These are phyloP conservation scores for Dentipellis sp. DNA, from an alignment of 768 basidiomycete species.

Conservation along the genomic window DNA sequence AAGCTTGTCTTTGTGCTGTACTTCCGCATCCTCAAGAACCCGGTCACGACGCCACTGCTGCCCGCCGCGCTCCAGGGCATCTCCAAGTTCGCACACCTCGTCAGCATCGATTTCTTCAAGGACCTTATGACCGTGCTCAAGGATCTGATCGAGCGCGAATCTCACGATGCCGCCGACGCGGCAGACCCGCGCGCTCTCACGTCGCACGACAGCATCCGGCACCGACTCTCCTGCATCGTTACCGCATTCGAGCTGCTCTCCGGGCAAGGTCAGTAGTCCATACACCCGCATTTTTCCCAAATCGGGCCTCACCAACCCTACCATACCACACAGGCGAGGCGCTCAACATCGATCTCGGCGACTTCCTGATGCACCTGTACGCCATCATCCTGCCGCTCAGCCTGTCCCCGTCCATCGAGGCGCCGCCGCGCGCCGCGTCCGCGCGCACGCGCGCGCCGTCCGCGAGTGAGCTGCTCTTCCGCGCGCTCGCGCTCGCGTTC, in stretches of 20 bases:
- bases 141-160: conserved; percentile 50
- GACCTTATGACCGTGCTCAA: conserved; percentile 87
- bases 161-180: conserved; percentile 26
- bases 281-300: background rate
- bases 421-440: conserved; percentile 22
- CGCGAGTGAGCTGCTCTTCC: conserved; percentile 72
- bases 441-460: conserved; percentile 23
- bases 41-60: conserved; percentile 67
- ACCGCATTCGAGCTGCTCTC: conserved; percentile 97
- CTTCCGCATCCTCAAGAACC: conserved; percentile 89
- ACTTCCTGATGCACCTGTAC: conserved; percentile 83
- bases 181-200: conserved; percentile 15
- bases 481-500: conserved; percentile 75
- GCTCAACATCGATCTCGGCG: conserved; percentile 89
- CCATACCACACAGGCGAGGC: conserved; percentile 65
- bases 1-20: conserved; percentile 96
- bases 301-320: conserved; percentile 3
- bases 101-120: conserved; percentile 98
- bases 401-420: conserved; percentile 56
- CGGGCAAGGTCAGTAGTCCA: conserved; percentile 65
- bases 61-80: conserved; percentile 88
- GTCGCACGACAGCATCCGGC: conserved; percentile 33
- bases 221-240: conserved; percentile 75
- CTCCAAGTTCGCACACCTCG: conserved; percentile 88
- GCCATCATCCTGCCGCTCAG: conserved; percentile 70